Percentiles rank a stretch among this genome's conserved stretches.
Evolutionary conservation across 75 land plant genomes (phyloP).

Genomic region (Selaginella moellendorffii): DNA sequence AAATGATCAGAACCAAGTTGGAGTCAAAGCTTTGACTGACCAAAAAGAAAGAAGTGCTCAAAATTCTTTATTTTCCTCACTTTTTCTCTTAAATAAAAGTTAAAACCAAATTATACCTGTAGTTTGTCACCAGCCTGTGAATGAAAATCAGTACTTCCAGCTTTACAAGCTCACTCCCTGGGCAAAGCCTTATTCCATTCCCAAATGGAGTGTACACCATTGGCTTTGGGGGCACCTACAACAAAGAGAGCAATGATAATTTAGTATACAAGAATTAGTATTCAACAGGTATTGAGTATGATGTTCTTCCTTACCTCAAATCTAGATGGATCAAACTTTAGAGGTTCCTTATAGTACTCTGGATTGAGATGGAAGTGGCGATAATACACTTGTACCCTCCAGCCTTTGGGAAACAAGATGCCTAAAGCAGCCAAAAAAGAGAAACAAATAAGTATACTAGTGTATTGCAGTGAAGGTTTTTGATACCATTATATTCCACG

Average conservation of each 20-base stretch:
- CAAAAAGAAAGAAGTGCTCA: no score
- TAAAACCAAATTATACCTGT: conserved; percentile 4
- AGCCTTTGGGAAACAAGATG: conserved; percentile 4
- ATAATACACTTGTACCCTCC: conserved; percentile 6
- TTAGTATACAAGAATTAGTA: neutral
- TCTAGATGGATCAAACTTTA: neutral
- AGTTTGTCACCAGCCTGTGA: conserved; percentile 3
- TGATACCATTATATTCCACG: conserved; percentile 1
- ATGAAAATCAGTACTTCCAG: conserved; percentile 4
- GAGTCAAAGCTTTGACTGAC: no score
- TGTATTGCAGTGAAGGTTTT: neutral
- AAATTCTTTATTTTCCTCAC: no score
- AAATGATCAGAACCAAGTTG: no score
- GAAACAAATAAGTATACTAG: no score
- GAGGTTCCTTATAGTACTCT: neutral
- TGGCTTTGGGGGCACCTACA: neutral
- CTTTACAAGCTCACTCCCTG: conserved; percentile 4
- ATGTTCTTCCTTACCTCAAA: neutral
- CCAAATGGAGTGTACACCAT: conserved; percentile 7
- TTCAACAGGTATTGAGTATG: neutral
- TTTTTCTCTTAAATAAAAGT: neutral
- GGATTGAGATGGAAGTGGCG: conserved; percentile 8
- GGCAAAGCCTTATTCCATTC: conserved; percentile 6
- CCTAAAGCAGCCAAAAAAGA: no score
- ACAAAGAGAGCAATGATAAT: neutral